phyloP scores from a whole-genome alignment of 768 basidiomycete species.

The Leccinum barrowsii region DNA sequence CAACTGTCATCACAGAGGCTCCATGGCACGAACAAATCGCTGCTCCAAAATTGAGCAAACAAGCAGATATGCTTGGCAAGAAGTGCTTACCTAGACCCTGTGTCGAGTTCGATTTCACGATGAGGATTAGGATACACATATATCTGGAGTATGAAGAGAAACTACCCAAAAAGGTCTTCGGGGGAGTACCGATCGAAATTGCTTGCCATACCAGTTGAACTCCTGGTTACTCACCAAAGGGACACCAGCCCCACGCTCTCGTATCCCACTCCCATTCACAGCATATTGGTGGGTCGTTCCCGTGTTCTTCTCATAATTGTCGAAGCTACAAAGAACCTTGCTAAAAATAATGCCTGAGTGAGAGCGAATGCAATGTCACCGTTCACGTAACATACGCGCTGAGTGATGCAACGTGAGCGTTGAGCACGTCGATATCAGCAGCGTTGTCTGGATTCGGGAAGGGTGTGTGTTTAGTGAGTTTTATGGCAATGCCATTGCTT shows the following conservation, averaged over 20 bases:
- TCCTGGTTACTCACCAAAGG: not conserved
- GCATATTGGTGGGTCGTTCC: not conserved
- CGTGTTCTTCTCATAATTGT: not conserved
- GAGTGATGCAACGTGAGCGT: not conserved
- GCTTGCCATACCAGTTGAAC: not conserved
- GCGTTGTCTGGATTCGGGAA: not conserved
- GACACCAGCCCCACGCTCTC: not conserved
- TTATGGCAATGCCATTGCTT: not conserved
- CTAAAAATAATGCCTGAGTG: not conserved
- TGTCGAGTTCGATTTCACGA: not conserved
- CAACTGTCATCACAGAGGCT: not conserved
- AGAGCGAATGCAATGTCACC: not conserved
- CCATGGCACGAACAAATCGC: not conserved
- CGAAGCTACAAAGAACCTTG: not conserved
- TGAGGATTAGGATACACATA: not conserved
- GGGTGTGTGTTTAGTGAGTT: not conserved
- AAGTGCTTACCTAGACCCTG: not conserved
- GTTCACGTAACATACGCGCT: not conserved
- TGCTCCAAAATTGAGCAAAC: not conserved
- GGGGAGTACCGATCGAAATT: not conserved
- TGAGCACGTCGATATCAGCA: not conserved
- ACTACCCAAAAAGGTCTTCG: not conserved
- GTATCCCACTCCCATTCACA: not conserved
- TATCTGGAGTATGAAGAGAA: not conserved
- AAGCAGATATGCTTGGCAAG: not conserved